Base-by-base conservation (phyloP, 495 filamentous ascomycete species). In the Bombardia bombarda region DNA sequence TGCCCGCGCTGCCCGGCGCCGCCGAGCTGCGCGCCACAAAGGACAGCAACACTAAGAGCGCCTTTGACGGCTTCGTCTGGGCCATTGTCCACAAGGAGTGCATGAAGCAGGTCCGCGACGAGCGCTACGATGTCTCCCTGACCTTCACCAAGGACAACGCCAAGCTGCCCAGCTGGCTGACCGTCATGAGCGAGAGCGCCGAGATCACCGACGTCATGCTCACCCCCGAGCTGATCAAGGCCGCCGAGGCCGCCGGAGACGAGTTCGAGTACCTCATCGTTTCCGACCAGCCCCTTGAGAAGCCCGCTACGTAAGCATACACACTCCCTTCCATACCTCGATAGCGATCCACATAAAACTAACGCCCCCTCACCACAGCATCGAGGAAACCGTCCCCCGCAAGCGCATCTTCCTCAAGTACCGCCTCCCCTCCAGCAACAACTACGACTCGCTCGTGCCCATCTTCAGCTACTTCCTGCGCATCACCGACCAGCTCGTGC, bases 181-280 rank as follows among this genome's bases (percentile, higher is more conserved):
- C 87, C 2, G 83, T 95, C 55, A 95, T 98, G 92, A 89, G 78
- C 48, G 92, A 98, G 73, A 94, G 81, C 59, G 88, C 89, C 20
- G 93, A 96, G 63, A 79, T 98, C 51, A 95, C 89, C n/a, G 87
- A 96, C 13, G 69, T 77, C 10, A 62, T 97, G 31, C 72, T 97
- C 26, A 92, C 87, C 20, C 75, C 84, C 22, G 89, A 95, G 49
- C 69, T 98, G 36, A 77, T 88, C 57, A 74, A 84, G 42, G 89
- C 89, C 12, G 73, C 95, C 52, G 77, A 83, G 55, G 65, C 81
- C 42, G 87, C 89, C 6, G 89, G 90, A 10, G 83, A 92, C 46
- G 65, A 74, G 17, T 78, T 98, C 44, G 86, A 98, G 61, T 90
- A 86, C 50, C 63, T 97, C 44, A 87, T 98, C 51, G 72, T 96